Percentiles rank a stretch among this genome's conserved stretches.
Conservation (phyloP, 2,329 filamentous ascomycete species). For the Emmonsiellopsis sp. region DNA sequence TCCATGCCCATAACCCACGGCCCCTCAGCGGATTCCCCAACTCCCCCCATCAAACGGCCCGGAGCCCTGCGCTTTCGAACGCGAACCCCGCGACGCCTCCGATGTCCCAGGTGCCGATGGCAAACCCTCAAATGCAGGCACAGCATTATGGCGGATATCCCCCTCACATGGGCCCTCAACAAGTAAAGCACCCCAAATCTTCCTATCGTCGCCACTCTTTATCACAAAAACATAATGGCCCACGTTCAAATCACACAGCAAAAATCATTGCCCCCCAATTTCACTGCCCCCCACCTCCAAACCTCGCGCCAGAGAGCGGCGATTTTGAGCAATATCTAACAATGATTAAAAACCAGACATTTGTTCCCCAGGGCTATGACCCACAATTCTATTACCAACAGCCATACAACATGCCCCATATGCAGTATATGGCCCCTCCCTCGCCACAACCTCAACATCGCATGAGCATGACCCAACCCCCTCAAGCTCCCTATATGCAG, state of each 20-base stretch:
- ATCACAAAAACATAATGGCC: slow-evolving; percentile 16
- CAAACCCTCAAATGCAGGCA: slow-evolving; percentile 54
- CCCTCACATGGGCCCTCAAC: slow-evolving; percentile 49
- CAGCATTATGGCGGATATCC: slow-evolving; percentile 50
- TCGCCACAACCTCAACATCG: slow-evolving; percentile 41
- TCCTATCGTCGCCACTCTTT: slow-evolving; percentile 22
- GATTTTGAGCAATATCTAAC: slow-evolving; percentile 69
- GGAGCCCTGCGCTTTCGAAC: slow-evolving; percentile 57
- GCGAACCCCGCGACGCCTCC: slow-evolving; percentile 62
- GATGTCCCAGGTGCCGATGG: slow-evolving; percentile 62
- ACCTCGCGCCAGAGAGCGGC: slow-evolving; percentile 61
- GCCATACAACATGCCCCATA: slow-evolving; percentile 29
- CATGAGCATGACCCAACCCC: slow-evolving; percentile 33
- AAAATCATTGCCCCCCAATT: slow-evolving; percentile 16
- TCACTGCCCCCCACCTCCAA: slow-evolving; percentile 31
- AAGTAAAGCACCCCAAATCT: slow-evolving; percentile 45
- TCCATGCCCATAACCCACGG: slow-evolving; percentile 36
- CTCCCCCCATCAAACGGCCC: slow-evolving; percentile 56
- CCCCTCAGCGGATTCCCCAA: slow-evolving; percentile 45
- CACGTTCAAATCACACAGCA: slow-evolving; percentile 11
- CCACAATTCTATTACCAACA: slow-evolving; percentile 37
- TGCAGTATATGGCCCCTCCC: slow-evolving; percentile 34
- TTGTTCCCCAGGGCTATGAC: slow-evolving; percentile 41
- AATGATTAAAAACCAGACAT: slow-evolving; percentile 55
- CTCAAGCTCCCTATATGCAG: slow-evolving; percentile 41